Percentiles rank a stretch among this genome's conserved stretches.
Conservation (phyloP, 139 green algal species). For the Yamagishiella unicocca region DNA sequence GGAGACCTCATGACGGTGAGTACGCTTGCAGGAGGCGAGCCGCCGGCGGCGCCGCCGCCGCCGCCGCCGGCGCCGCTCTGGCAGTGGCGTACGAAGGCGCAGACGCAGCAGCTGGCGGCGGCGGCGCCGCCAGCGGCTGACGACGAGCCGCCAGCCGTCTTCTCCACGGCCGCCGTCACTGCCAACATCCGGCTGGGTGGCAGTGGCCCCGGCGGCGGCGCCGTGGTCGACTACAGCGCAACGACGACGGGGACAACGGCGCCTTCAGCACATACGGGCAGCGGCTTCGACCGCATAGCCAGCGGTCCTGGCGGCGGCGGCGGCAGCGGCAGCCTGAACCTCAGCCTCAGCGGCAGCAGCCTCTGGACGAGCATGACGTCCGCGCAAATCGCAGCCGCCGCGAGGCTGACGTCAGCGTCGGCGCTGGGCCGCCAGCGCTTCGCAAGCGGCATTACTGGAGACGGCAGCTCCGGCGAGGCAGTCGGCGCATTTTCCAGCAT, state of each 20-base stretch:
- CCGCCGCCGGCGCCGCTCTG: background rate
- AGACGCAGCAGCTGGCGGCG: background rate
- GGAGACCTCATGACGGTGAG: too few species aligned
- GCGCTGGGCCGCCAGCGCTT: background rate
- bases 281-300: background rate
- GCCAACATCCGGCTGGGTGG: background rate
- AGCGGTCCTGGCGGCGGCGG: background rate
- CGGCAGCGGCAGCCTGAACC: slow-evolving; percentile 6
- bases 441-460: background rate
- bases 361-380: slow-evolving; percentile 23
- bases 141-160: background rate
- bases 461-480: slow-evolving; percentile 18
- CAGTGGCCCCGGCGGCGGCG: background rate
- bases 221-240: too few species aligned
- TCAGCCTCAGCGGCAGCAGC: slow-evolving; percentile 24
- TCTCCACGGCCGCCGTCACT: slow-evolving; percentile 1
- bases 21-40: too few species aligned
- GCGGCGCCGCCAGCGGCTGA: background rate
- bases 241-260: too few species aligned
- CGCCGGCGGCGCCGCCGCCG: background rate
- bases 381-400: slow-evolving; percentile 12
- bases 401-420: slow-evolving; percentile 37
- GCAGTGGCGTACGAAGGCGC: too few species aligned
- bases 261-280: background rate
- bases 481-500: background rate